Conservation (phyloP, 202 grass and related monocot species). For the Setaria italica region DNA sequence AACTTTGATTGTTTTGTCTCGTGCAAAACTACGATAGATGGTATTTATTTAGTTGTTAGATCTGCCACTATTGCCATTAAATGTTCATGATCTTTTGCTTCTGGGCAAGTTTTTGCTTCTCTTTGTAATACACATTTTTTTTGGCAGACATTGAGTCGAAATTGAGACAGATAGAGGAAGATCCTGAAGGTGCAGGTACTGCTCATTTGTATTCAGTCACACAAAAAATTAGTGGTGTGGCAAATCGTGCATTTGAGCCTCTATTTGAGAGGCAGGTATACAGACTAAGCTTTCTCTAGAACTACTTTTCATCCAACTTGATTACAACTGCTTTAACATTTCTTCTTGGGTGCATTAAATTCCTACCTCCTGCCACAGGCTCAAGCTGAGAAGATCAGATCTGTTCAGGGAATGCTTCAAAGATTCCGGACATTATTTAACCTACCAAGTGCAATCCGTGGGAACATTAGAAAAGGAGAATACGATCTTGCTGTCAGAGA, state of each 20-base stretch:
- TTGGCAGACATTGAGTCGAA: conserved; percentile 92
- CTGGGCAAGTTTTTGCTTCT: conserved; percentile 19
- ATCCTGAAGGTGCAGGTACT: conserved; percentile 98
- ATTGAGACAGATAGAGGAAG: conserved; percentile 96
- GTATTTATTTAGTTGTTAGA: conserved; percentile 52
- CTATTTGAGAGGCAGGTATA: conserved; percentile 99
- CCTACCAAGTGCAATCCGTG: conserved; percentile 92
- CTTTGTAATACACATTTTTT: conserved; percentile 46
- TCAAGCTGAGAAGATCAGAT: conserved; percentile 99
- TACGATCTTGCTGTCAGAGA: conserved; percentile 99
- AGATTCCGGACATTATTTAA: conserved; percentile 97
- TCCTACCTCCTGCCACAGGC: conserved; percentile 60
- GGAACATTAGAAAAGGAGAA: conserved; percentile 96
- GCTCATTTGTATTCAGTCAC: conserved; percentile 86
- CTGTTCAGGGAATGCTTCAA: conserved; percentile 99
- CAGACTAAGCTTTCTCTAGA: conserved; percentile 39
- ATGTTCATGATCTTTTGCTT: conserved; percentile 39
- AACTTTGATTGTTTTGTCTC: conserved; percentile 99
- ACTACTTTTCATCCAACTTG: conserved; percentile 29
- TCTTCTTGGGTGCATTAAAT: conserved; percentile 42
- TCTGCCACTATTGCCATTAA: conserved; percentile 35
- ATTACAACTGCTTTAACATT: conserved; percentile 21
- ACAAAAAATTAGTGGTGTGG: conserved; percentile 78
- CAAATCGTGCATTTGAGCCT: conserved; percentile 96
- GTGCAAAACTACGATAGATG: conserved; percentile 99